Conservation (phyloP, 225 moss, liverwort and hornwort genomes). For the Pseudisothecium myosuroides region DNA sequence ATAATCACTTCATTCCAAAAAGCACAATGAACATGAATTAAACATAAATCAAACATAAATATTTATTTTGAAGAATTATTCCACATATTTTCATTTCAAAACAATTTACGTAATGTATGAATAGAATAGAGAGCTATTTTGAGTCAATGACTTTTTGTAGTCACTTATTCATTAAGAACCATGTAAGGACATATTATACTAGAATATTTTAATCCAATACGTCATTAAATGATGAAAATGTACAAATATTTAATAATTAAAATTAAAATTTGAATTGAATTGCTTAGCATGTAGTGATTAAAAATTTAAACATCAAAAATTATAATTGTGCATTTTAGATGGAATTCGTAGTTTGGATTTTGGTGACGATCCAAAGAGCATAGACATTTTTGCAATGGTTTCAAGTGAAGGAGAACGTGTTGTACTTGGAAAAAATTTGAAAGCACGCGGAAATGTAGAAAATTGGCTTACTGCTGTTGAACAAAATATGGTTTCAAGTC, state of each 20-base stretch:
- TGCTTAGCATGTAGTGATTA: neutral
- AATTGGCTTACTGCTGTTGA: slow-evolving; percentile 87
- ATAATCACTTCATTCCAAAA: neutral
- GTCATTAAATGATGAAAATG: neutral
- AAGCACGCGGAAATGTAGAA: slow-evolving; percentile 92
- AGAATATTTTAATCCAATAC: neutral
- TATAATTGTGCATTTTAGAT: neutral
- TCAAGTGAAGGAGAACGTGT: slow-evolving; percentile 84
- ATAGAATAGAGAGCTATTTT: neutral
- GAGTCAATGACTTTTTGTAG: neutral
- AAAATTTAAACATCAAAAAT: neutral
- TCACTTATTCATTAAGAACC: neutral
- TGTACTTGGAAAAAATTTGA: slow-evolving; percentile 64
- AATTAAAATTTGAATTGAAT: neutral
- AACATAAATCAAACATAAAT: neutral
- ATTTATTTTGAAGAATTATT: neutral
- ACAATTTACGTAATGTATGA: fast-evolving
- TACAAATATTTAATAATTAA: fast-evolving
- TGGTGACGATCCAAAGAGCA: slow-evolving; percentile 94
- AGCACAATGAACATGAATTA: neutral
- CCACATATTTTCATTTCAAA: neutral
- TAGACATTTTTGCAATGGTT: slow-evolving; percentile 83
- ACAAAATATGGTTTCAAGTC: slow-evolving; percentile 83
- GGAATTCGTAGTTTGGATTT: slow-evolving; percentile 88
- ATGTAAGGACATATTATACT: neutral